These are phyloP conservation scores for Paramecium primaurelia DNA, from an alignment of 73 alveolate species.

Conservation along the genomic window DNA sequence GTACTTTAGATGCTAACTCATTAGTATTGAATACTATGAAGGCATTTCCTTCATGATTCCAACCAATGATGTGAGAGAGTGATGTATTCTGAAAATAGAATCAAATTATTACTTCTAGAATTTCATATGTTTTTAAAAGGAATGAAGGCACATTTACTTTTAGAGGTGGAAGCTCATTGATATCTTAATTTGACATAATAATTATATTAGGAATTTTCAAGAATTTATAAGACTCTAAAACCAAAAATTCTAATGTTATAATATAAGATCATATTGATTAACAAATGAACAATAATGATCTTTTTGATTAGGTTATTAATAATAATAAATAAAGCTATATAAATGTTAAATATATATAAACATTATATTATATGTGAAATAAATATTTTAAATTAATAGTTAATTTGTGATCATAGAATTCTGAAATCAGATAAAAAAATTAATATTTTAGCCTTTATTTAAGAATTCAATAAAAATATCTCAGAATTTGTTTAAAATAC, in stretches of 20 bases:
- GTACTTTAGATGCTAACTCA: conserved; percentile 7
- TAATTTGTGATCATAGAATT: neutral
- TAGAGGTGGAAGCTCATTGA: conserved; percentile 9
- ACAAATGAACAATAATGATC: no score
- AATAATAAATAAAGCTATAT: no score
- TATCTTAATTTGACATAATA: conserved; percentile 27
- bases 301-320: no score
- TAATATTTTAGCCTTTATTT: neutral
- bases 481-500: neutral
- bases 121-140: conserved; percentile 34
- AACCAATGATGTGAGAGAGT: neutral
- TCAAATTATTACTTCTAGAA: neutral
- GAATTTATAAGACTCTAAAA: neutral
- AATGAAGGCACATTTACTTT: conserved; percentile 37
- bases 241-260: neutral
- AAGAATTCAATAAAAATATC: neutral
- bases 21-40: neutral
- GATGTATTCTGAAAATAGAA: neutral
- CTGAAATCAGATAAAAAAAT: neutral
- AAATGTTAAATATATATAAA: no score
- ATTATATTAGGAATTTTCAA: neutral
- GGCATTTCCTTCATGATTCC: conserved; percentile 46
- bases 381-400: no score
- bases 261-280: neutral
- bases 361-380: no score